A percentile compares a stretch with the other conserved stretches of the same genome.
These are phyloP conservation scores for Pythium graminicola DNA, from an alignment of 352 stramenopile species.

Conservation along the genomic window DNA sequence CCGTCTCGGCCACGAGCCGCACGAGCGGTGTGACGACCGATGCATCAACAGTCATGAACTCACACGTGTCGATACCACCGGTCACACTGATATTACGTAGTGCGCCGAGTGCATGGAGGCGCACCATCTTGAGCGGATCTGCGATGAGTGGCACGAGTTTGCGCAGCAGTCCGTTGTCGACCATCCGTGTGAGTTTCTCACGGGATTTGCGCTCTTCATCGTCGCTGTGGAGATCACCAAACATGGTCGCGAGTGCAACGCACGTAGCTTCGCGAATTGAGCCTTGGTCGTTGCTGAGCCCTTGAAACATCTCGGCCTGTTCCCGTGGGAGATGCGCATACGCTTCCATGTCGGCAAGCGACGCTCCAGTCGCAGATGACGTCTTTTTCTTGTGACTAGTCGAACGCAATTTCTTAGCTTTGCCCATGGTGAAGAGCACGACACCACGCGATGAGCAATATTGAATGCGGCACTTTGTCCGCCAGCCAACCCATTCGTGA, in stretches of 20 bases:
- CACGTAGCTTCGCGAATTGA: conserved; percentile 82
- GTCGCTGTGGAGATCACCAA: conserved; percentile 55
- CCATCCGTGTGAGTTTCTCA: conserved; percentile 70
- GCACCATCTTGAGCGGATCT: conserved; percentile 79
- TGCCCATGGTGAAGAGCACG: conserved; percentile 47
- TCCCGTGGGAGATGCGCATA: conserved; percentile 41
- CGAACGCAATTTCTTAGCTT: conserved; percentile 81
- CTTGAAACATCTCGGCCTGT: conserved; percentile 65
- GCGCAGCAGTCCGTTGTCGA: conserved; percentile 63
- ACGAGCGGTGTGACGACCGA: conserved; percentile 75
- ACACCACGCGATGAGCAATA: background rate
- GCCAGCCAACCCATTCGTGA: conserved; percentile 25
- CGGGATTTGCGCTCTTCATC: conserved; percentile 49
- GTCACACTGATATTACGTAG: conserved; percentile 87
- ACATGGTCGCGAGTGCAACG: conserved; percentile 80
- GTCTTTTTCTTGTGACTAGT: conserved; percentile 79
- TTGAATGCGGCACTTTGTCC: background rate
- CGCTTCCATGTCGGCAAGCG: conserved; percentile 50
- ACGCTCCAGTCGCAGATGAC: conserved; percentile 51
- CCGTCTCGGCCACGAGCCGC: conserved; percentile 59
- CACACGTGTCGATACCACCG: conserved; percentile 72
- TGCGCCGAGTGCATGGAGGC: conserved; percentile 71
- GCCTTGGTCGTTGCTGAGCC: conserved; percentile 66
- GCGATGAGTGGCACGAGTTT: conserved; percentile 83
- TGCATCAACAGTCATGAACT: conserved; percentile 59